phyloP scores from a whole-genome alignment of 768 basidiomycete genomes.

The Leucocoprinus birnbaumii region DNA sequence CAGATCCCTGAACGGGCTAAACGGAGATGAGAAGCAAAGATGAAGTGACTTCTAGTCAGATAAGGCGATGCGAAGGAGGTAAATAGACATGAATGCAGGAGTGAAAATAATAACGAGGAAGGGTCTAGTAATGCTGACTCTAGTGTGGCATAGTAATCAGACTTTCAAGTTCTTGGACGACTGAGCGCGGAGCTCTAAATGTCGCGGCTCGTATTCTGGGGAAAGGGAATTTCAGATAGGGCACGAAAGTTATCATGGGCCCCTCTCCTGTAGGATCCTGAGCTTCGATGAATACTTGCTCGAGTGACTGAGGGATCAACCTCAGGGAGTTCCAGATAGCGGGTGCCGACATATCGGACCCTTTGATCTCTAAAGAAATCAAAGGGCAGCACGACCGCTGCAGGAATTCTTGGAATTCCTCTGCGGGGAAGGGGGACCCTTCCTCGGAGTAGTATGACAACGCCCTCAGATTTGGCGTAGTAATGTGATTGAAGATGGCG shows the following conservation, averaged over 20 bases:
- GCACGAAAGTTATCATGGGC: neutral
- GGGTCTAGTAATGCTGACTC: too few species aligned
- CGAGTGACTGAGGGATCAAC: neutral
- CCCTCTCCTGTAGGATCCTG: neutral
- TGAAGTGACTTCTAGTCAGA: neutral
- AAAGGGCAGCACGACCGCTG: neutral
- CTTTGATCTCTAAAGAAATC: neutral
- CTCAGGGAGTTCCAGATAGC: neutral
- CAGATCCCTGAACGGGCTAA: neutral
- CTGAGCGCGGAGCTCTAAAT: neutral
- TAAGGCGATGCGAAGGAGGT: neutral
- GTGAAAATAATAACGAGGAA: neutral
- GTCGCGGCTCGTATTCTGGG: neutral
- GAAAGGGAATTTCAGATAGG: neutral
- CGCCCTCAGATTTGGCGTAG: slow-evolving; percentile 5
- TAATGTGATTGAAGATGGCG: neutral
- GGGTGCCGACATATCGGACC: neutral
- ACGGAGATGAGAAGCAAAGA: neutral
- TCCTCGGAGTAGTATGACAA: neutral
- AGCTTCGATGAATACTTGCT: neutral
- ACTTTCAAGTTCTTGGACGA: neutral
- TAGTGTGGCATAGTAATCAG: too few species aligned
- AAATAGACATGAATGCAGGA: neutral
- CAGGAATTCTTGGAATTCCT: neutral
- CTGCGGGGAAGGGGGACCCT: neutral